phyloP scores from a whole-genome alignment of 257 asterid species.

The Przewalskia tangutica region DNA sequence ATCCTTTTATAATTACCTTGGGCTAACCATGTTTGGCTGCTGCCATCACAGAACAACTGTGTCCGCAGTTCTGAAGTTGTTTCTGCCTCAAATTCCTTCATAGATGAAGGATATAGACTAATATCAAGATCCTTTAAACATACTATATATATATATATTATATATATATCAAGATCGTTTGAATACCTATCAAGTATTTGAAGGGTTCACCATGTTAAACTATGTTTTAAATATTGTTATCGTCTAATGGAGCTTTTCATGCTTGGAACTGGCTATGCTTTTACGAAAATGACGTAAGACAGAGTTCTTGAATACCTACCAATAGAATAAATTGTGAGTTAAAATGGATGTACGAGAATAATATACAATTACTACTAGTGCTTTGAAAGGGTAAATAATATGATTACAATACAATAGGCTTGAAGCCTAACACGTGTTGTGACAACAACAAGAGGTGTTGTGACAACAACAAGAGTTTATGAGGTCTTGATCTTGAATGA shows the following conservation, averaged over 20 bases:
- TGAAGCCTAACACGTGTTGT: too few relatives aligned
- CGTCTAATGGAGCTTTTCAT: not conserved
- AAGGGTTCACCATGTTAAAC: not conserved
- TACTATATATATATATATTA: too few relatives aligned
- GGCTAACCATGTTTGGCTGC: not conserved
- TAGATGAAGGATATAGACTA: not conserved
- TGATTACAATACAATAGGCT: too few relatives aligned
- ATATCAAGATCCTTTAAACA: not conserved
- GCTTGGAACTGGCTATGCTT: not conserved
- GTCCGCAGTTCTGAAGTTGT: not conserved
- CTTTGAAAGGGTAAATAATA: too few relatives aligned
- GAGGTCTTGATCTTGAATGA: too few relatives aligned
- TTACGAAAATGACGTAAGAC: not conserved
- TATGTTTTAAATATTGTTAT: too few relatives aligned
- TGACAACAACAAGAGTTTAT: too few relatives aligned
- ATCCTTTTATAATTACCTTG: not conserved
- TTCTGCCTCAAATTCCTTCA: not conserved
- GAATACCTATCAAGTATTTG: not conserved
- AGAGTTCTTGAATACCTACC: not conserved
- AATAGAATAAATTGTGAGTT: too few relatives aligned
- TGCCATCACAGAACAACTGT: not conserved
- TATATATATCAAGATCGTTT: too few relatives aligned
- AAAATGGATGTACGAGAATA: too few relatives aligned
- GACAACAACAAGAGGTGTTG: too few relatives aligned
- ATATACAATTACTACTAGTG: too few relatives aligned